These are phyloP conservation scores for Pseudogymnoascus sp. DNA, from an alignment of 2,329 filamentous ascomycete species.

Conservation along the genomic window DNA sequence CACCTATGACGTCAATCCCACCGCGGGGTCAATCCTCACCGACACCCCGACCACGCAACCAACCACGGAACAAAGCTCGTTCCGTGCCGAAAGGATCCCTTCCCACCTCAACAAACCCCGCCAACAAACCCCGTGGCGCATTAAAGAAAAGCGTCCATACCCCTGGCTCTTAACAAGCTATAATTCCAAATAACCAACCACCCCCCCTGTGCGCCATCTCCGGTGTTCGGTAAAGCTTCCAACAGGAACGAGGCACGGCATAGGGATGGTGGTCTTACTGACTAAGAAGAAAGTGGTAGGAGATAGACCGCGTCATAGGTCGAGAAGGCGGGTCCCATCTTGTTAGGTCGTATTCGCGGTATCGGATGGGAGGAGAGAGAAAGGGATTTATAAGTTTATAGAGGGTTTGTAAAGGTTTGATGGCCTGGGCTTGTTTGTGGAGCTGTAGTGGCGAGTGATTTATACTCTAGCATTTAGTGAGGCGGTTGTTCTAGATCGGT, in stretches of 20 bases:
- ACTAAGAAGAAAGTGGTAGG: neutral
- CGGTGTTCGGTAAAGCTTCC: neutral
- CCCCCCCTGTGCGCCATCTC: neutral
- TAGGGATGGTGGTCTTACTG: neutral
- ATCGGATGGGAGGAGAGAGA: neutral
- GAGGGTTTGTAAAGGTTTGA: neutral
- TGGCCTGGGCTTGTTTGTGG: neutral
- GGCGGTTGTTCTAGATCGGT: neutral
- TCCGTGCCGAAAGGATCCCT: neutral
- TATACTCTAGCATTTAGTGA: neutral
- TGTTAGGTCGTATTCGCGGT: neutral
- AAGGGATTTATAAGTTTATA: neutral
- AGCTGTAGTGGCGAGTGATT: neutral
- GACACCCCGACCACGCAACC: neutral
- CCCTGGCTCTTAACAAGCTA: neutral
- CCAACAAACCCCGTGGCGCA: neutral
- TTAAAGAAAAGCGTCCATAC: neutral
- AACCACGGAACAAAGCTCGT: neutral
- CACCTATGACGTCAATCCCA: neutral
- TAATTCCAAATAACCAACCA: conserved; percentile 1
- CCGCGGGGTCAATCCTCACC: neutral
- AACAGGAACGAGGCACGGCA: neutral
- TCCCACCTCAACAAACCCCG: neutral
- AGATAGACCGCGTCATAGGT: neutral
- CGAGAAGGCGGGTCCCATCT: neutral